Percentiles rank a stretch among this genome's conserved stretches.
Evolutionary conservation across 2,329 filamentous ascomycete genomes (phyloP).

Genomic region (Hypoxylon sp.): DNA sequence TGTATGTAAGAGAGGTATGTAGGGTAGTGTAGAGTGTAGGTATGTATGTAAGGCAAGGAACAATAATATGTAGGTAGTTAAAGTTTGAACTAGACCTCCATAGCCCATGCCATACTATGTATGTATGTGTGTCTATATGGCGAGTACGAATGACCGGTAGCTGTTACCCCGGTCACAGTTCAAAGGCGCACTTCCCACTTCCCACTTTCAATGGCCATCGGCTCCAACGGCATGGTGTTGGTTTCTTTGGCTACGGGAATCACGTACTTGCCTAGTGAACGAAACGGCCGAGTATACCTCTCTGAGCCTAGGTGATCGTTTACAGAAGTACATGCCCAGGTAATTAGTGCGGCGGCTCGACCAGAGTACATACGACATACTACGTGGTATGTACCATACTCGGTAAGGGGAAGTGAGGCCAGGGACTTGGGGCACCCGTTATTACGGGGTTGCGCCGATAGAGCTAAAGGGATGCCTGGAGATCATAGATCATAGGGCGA

Average conservation of each 20-base stretch:
- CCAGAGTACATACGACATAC: conserved; percentile 33
- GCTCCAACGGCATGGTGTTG: conserved; percentile 51
- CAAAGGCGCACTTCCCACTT: conserved; percentile 2
- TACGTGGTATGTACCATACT: conserved; percentile 35
- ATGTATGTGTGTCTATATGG: conserved; percentile 19
- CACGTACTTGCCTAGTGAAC: conserved; percentile 41
- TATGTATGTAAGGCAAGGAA: not conserved
- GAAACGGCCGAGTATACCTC: conserved; percentile 38
- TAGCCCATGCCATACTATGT: conserved; percentile 3
- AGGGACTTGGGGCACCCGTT: conserved; percentile 26
- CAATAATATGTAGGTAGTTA: conserved; percentile 20
- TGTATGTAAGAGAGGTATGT: not conserved
- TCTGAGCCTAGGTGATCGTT: conserved; percentile 28
- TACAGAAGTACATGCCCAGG: conserved; percentile 22
- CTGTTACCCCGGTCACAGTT: conserved; percentile 42
- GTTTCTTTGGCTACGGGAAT: conserved; percentile 46
- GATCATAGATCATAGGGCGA: conserved; percentile 45
- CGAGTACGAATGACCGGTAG: conserved; percentile 35
- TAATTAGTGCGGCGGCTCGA: conserved; percentile 36
- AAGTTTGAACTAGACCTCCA: conserved; percentile 25
- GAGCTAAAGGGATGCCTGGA: conserved; percentile 30
- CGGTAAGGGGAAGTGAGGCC: conserved; percentile 39
- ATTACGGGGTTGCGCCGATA: conserved; percentile 42
- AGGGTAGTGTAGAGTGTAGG: not conserved
- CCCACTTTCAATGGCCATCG: conserved; percentile 34